These are phyloP conservation scores for Phaseolus coccineus DNA, from an alignment of 331 rosid genomes.

Conservation along the genomic window DNA sequence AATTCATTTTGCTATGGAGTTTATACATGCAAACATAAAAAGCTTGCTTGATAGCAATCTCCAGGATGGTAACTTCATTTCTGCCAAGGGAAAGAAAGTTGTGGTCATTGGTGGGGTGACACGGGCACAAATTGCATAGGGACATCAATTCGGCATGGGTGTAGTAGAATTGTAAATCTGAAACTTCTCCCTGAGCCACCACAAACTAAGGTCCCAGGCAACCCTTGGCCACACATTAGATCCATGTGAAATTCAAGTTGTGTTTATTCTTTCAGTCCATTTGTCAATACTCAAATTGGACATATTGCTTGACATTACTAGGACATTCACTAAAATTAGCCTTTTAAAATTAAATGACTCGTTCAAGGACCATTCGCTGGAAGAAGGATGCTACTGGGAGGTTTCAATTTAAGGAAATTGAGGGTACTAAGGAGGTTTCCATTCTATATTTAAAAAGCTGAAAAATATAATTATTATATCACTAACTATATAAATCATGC, in stretches of 20 bases:
- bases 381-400: slow-evolving; percentile 87
- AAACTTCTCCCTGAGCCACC: slow-evolving; percentile 22
- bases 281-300: neutral
- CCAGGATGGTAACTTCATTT: slow-evolving; percentile 22
- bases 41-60: slow-evolving; percentile 94
- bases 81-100: slow-evolving; percentile 27
- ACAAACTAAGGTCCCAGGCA: slow-evolving; percentile 16
- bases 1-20: slow-evolving; percentile 95
- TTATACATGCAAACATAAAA: slow-evolving; percentile 92
- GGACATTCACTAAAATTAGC: neutral
- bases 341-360: neutral
- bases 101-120: slow-evolving; percentile 30
- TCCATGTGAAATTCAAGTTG: slow-evolving; percentile 15
- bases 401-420: slow-evolving; percentile 82
- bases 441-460: no score
- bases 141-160: slow-evolving; percentile 79
- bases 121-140: slow-evolving; percentile 72
- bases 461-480: no score
- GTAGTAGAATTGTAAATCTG: slow-evolving; percentile 62
- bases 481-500: no score
- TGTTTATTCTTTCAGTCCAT: neutral
- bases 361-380: slow-evolving; percentile 54
- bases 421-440: slow-evolving; percentile 72
- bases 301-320: neutral
- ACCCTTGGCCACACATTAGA: slow-evolving; percentile 22